Conservation (phyloP, 352 stramenopile genomes). For the Detonula confervacea region DNA sequence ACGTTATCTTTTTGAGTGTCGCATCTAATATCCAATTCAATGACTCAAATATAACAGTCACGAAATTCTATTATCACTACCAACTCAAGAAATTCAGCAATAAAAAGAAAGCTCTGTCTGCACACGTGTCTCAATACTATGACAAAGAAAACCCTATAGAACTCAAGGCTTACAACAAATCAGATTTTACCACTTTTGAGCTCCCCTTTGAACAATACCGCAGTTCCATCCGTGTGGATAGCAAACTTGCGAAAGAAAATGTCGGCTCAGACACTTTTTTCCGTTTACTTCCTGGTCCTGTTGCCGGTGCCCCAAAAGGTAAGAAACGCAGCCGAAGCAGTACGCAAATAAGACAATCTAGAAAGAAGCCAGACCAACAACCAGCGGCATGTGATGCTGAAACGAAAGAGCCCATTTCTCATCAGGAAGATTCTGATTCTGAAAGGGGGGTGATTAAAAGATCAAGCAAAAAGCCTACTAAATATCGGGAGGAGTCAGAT, state of each 20-base stretch:
- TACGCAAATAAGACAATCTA: neutral
- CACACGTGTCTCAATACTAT: neutral
- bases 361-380: neutral
- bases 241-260: neutral
- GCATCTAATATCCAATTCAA: neutral
- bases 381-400: neutral
- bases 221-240: slow-evolving; percentile 11
- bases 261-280: slow-evolving; percentile 9
- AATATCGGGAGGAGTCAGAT: too few relatives aligned
- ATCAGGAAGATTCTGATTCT: too few relatives aligned
- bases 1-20: neutral
- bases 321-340: slow-evolving; percentile 6
- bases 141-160: neutral
- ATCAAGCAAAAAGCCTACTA: too few relatives aligned
- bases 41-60: neutral
- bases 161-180: neutral
- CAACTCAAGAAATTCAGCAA: slow-evolving; percentile 10
- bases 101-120: slow-evolving; percentile 5
- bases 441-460: too few relatives aligned
- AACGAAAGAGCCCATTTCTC: too few relatives aligned
- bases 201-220: neutral
- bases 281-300: neutral
- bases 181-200: slow-evolving; percentile 7
- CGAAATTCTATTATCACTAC: slow-evolving; percentile 21
- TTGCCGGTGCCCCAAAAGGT: neutral